Conservation (phyloP, 2,329 filamentous ascomycete species). For the Ceratocystis albifundus region DNA sequence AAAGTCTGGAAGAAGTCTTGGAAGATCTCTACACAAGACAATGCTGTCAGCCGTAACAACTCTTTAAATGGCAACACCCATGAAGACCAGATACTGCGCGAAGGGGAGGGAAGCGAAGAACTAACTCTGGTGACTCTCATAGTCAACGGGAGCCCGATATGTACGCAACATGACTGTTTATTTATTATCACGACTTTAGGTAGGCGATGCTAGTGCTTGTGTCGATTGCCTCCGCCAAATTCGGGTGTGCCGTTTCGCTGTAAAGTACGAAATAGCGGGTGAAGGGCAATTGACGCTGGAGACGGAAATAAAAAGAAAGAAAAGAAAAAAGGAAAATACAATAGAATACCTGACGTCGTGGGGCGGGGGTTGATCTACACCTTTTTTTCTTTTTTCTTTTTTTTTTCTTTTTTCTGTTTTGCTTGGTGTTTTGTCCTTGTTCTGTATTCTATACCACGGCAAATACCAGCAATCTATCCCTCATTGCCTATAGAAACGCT, state of each 20-base stretch:
- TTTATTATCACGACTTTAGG: not conserved
- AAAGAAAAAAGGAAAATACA: not conserved
- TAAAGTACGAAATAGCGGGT: not conserved
- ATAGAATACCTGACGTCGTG: not conserved
- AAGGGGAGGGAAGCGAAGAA: constrained; percentile 20
- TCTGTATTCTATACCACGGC: not conserved
- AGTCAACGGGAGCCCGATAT: constrained; percentile 52
- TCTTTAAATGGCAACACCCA: not conserved
- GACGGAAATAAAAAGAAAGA: not conserved
- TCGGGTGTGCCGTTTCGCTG: not conserved
- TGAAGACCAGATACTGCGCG: constrained; percentile 11
- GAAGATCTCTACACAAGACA: constrained; percentile 53
- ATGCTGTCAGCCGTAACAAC: not conserved
- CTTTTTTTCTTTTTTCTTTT: not conserved
- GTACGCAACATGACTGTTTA: constrained; percentile 19
- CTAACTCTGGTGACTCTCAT: constrained; percentile 73
- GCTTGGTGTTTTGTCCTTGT: not conserved
- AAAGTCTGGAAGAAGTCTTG: constrained; percentile 79
- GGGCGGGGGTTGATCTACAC: not conserved
- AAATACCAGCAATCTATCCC: too few species aligned
- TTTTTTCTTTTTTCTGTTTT: too few species aligned
- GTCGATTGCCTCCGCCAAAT: not conserved
- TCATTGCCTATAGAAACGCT: too few species aligned
- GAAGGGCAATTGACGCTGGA: not conserved
- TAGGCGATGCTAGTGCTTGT: not conserved